Base-by-base conservation (phyloP, 352 stramenopile species). In the Phytophthora aleatoria region DNA sequence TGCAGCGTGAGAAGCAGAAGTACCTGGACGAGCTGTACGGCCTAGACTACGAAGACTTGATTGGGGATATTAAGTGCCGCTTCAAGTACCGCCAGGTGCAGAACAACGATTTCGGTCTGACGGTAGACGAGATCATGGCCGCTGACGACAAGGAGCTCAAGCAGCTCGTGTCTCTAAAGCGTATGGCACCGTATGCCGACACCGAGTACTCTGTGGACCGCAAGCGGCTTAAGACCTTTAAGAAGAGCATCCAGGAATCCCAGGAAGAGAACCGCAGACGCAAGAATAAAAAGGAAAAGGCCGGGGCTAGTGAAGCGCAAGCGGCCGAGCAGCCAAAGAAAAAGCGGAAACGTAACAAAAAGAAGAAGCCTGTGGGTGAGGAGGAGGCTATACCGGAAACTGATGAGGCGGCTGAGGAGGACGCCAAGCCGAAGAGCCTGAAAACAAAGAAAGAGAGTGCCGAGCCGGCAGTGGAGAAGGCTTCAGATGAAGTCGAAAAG, bases 1-100 rank as follows among this genome's bases (percentile, higher is more conserved):
- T 94, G 45, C 51, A 90, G 57, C 71, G 64, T 26, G 95, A 95
- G 67, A 92, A 97, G 76, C 74, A 97, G 57, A 94, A 98, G 64
- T 94, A 97, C 61, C 75, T 98, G 57, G 94, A 99, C 49, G 97
- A 99, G 64, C 77, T 99, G 8, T 99, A 99, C 74, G 92, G 97
- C 43, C 81, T 99, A 26, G 98, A 99, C 75, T 99, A 99, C 68
- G 98, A 99, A 75, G 97, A 99, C 66, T 89, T 99, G 41, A 98
- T 99, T 63, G 97, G 92, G 20, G 97, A 98, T 63, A 87, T 99
- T 68, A 97, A 97, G 49, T 99, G 94, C 45, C 88, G 97, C 24
- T 99, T 99, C 83, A 99, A 99, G 72, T 99, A 99, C 78, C 86
- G 90, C 9, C 73, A 93, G 47, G 98, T 99, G 4, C 80, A 90